Evolutionary conservation across 257 asterid species (phyloP).

Genomic region (Orobanche coerulescens): DNA sequence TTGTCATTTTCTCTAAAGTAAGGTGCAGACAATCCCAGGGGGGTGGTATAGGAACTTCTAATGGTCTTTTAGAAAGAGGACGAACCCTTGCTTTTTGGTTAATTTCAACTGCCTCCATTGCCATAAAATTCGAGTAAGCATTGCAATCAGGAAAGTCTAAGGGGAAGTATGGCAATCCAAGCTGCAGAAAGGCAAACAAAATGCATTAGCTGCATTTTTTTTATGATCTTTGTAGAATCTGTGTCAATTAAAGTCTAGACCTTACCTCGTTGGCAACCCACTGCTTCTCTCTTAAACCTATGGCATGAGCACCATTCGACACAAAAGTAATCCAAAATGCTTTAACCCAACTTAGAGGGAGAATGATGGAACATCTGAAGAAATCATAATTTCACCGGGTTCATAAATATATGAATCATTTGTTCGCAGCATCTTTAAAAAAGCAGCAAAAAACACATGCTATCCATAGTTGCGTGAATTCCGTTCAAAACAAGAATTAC

Average conservation of each 20-base stretch:
- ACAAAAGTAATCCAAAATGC: constrained; percentile 62
- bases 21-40: constrained; percentile 62
- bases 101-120: constrained; percentile 36
- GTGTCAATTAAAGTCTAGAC: background rate
- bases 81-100: constrained; percentile 32
- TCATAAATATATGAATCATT: constrained; percentile 5
- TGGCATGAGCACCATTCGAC: constrained; percentile 68
- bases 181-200: constrained; percentile 39
- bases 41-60: constrained; percentile 46
- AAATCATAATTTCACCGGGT: constrained; percentile 18
- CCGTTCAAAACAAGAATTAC: background rate
- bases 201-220: background rate
- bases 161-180: constrained; percentile 72
- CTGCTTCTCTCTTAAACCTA: constrained; percentile 76
- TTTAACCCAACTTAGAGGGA: constrained; percentile 80
- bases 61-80: constrained; percentile 47
- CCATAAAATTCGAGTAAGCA: constrained; percentile 51
- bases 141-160: constrained; percentile 72
- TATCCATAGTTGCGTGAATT: background rate
- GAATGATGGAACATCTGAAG: constrained; percentile 71
- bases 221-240: background rate
- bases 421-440: background rate
- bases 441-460: constrained; percentile 8
- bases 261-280: constrained; percentile 79
- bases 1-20: constrained; percentile 21